phyloP scores from a whole-genome alignment of 2,329 filamentous ascomycete genomes.

The Colletotrichum abscissum region DNA sequence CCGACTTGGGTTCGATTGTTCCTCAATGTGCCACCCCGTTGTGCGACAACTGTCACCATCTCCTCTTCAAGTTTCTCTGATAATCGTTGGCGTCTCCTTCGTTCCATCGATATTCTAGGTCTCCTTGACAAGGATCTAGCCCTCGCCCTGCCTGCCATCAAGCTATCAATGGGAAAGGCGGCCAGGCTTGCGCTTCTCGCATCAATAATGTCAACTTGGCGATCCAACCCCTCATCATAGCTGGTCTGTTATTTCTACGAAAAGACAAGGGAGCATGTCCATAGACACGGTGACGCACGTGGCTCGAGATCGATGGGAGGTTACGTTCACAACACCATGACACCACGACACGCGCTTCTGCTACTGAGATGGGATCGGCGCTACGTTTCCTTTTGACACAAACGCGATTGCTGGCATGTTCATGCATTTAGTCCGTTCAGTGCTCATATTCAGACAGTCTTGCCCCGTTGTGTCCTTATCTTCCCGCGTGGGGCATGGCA shows the following conservation, averaged over 20 bases:
- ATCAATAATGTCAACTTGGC: background rate
- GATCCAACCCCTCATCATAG: background rate
- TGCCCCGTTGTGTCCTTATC: background rate
- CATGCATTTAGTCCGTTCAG: background rate
- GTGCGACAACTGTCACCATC: background rate
- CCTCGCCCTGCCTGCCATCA: background rate
- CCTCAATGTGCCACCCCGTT: background rate
- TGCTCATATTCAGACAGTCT: background rate
- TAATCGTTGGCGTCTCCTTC: background rate
- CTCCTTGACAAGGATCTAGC: background rate
- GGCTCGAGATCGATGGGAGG: background rate
- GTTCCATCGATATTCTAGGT: background rate
- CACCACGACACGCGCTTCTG: background rate
- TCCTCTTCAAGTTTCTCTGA: background rate
- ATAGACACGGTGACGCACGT: background rate
- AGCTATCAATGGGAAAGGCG: background rate
- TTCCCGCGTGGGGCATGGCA: background rate
- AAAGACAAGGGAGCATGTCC: background rate
- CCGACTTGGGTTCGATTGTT: conserved; percentile 2
- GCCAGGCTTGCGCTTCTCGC: background rate
- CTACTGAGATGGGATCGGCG: background rate
- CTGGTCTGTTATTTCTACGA: background rate
- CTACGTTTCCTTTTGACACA: background rate
- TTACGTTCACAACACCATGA: background rate
- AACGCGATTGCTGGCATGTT: background rate